These are phyloP conservation scores for Nevesoporus exiguus DNA, from an alignment of 768 basidiomycete species.

Conservation along the genomic window DNA sequence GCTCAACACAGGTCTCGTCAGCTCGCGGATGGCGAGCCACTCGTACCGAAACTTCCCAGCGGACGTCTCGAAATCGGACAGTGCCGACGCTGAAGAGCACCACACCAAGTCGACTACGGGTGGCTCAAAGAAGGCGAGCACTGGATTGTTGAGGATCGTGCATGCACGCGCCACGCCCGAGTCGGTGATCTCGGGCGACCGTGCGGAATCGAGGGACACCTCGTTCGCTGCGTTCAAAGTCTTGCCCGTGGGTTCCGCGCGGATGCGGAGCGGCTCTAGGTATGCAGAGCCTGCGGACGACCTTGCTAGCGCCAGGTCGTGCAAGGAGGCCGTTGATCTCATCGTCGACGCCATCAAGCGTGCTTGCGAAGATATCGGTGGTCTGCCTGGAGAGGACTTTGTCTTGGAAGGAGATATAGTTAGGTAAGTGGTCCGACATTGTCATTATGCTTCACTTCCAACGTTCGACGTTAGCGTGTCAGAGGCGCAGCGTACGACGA, in stretches of 20 bases:
- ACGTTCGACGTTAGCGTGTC: conserved; percentile 48
- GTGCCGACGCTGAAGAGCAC: not conserved
- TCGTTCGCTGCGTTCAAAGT: conserved; percentile 77
- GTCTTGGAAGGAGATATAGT: conserved; percentile 72
- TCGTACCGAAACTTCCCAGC: conserved; percentile 71
- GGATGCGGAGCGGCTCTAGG: conserved; percentile 38
- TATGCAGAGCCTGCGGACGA: conserved; percentile 62
- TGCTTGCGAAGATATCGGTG: conserved; percentile 65
- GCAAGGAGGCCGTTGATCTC: conserved; percentile 71
- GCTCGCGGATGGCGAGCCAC: conserved; percentile 78
- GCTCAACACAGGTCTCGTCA: conserved; percentile 61
- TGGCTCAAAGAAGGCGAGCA: conserved; percentile 6
- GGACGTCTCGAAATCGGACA: conserved; percentile 7
- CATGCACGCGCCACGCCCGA: conserved; percentile 1
- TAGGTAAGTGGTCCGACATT: conserved; percentile 45
- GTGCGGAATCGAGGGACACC: conserved; percentile 35
- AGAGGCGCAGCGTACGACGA: conserved; percentile 83
- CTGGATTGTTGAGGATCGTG: conserved; percentile 31
- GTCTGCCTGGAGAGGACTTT: conserved; percentile 41
- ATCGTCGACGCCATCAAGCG: conserved; percentile 68
- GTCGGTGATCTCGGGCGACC: conserved; percentile 36
- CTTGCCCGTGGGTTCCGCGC: conserved; percentile 65
- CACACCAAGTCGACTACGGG: not conserved
- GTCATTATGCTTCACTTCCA: not conserved
- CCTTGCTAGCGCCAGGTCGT: conserved; percentile 57